phyloP scores from a whole-genome alignment of 768 basidiomycete species.

The Podaxis carcinomalis region DNA sequence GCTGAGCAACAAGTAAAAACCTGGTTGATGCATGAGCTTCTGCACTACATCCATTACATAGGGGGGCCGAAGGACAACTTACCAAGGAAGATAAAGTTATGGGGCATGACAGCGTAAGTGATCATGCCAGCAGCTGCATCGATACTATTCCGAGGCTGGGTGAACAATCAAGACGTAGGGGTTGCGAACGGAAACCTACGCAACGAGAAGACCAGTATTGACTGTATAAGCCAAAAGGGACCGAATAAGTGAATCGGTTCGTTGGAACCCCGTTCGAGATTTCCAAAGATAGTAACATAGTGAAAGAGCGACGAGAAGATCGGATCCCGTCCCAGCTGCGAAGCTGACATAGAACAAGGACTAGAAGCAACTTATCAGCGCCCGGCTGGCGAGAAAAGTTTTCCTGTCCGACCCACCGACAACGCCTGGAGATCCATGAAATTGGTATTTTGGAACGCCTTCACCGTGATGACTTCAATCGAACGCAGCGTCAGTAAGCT shows the following conservation, averaged over 20 bases:
- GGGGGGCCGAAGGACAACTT: slow-evolving; percentile 8
- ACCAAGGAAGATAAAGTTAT: slow-evolving; percentile 51
- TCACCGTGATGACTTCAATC: not conserved
- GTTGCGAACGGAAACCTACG: slow-evolving; percentile 26
- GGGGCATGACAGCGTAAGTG: slow-evolving; percentile 46
- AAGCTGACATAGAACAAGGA: slow-evolving; percentile 49
- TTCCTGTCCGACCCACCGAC: slow-evolving; percentile 25
- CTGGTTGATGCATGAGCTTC: slow-evolving; percentile 17
- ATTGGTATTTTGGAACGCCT: slow-evolving; percentile 20
- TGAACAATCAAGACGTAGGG: not conserved
- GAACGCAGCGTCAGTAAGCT: not conserved
- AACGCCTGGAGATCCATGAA: slow-evolving; percentile 33
- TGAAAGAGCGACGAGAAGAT: slow-evolving; percentile 45
- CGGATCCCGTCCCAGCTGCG: slow-evolving; percentile 43
- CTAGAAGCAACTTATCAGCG: slow-evolving; percentile 24
- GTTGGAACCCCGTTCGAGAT: slow-evolving; percentile 50
- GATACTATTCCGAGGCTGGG: slow-evolving; percentile 25
- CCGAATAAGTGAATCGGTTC: slow-evolving; percentile 48
- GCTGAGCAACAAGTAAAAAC: slow-evolving; percentile 47
- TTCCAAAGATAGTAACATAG: slow-evolving; percentile 44
- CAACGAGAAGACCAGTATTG: slow-evolving; percentile 47
- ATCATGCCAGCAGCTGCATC: slow-evolving; percentile 43
- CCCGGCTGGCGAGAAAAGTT: not conserved
- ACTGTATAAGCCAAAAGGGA: slow-evolving; percentile 47
- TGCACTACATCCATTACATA: not conserved